These are phyloP conservation scores for Xylaria flabelliformis DNA, from an alignment of 495 filamentous ascomycete species.

Conservation along the genomic window DNA sequence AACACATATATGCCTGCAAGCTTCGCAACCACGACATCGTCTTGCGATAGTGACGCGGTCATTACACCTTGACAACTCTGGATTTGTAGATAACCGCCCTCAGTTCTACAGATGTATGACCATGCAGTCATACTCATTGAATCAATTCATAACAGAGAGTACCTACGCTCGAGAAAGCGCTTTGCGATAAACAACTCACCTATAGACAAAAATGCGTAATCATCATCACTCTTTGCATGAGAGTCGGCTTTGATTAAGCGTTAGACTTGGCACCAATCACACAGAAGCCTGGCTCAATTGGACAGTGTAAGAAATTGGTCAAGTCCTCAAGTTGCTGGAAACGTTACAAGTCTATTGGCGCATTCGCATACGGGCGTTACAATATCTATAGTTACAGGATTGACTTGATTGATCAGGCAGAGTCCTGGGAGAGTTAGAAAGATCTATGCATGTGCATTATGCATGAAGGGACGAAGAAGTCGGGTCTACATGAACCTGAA, in stretches of 20 bases:
- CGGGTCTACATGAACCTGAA: too few relatives aligned
- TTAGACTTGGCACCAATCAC: not conserved
- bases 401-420: too few relatives aligned
- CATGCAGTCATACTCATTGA: not conserved
- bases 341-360: slow-evolving; percentile 19
- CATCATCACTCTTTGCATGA: not conserved
- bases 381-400: slow-evolving; percentile 40
- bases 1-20: not conserved
- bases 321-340: not conserved
- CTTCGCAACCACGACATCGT: not conserved
- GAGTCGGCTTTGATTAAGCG: not conserved
- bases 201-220: not conserved
- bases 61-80: not conserved
- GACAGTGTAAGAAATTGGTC: not conserved
- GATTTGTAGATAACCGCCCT: not conserved
- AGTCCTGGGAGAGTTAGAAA: too few relatives aligned
- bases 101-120: not conserved
- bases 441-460: too few relatives aligned
- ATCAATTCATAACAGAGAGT: not conserved
- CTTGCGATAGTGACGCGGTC: not conserved
- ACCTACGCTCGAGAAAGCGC: not conserved
- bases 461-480: too few relatives aligned
- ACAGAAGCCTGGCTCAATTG: not conserved
- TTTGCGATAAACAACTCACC: not conserved
- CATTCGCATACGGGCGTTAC: slow-evolving; percentile 22